Evolutionary conservation across 2,329 filamentous ascomycete species (phyloP).

Genomic region (Spiromastix sp.): DNA sequence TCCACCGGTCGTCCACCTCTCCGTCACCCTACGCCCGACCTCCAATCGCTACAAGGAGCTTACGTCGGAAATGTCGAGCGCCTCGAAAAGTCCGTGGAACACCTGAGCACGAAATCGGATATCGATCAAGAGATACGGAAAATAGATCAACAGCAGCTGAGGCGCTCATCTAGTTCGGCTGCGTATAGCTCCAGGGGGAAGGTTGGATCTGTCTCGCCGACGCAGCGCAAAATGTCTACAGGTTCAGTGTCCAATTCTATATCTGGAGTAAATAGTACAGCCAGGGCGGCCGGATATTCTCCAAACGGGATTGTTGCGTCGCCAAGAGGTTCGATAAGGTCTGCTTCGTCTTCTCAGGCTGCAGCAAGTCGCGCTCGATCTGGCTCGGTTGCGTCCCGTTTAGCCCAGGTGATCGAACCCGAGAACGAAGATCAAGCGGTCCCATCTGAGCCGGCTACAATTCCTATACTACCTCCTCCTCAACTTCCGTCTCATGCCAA

Average conservation of each 20-base stretch:
- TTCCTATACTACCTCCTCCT: slow-evolving; percentile 13
- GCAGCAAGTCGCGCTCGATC: slow-evolving; percentile 24
- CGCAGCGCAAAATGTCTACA: slow-evolving; percentile 21
- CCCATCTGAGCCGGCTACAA: slow-evolving; percentile 15
- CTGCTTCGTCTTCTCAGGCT: slow-evolving; percentile 18
- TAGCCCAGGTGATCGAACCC: slow-evolving; percentile 31
- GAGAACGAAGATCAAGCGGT: slow-evolving; percentile 22
- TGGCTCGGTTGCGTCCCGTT: slow-evolving; percentile 26
- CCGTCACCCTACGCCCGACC: slow-evolving; percentile 39
- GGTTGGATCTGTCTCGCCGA: slow-evolving; percentile 9
- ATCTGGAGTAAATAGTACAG: slow-evolving; percentile 22
- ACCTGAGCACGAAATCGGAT: slow-evolving; percentile 37
- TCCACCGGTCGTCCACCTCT: slow-evolving; percentile 33
- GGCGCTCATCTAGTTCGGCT: slow-evolving; percentile 25
- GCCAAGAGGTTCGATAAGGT: slow-evolving; percentile 32
- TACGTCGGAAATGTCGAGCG: slow-evolving; percentile 41
- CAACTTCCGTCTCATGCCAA: slow-evolving; percentile 5
- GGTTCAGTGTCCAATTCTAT: slow-evolving; percentile 34
- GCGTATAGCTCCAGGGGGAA: slow-evolving; percentile 4
- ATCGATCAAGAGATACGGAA: slow-evolving; percentile 36
- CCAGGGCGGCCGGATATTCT: slow-evolving; percentile 32
- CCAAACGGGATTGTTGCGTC: slow-evolving; percentile 28
- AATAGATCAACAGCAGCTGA: slow-evolving; percentile 35
- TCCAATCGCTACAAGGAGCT: slow-evolving; percentile 41
- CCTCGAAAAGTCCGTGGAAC: slow-evolving; percentile 39